Percentiles rank a stretch among this genome's conserved stretches.
These are phyloP conservation scores for Trichoderma erinaceum DNA, from an alignment of 495 filamentous ascomycete species.

Conservation along the genomic window DNA sequence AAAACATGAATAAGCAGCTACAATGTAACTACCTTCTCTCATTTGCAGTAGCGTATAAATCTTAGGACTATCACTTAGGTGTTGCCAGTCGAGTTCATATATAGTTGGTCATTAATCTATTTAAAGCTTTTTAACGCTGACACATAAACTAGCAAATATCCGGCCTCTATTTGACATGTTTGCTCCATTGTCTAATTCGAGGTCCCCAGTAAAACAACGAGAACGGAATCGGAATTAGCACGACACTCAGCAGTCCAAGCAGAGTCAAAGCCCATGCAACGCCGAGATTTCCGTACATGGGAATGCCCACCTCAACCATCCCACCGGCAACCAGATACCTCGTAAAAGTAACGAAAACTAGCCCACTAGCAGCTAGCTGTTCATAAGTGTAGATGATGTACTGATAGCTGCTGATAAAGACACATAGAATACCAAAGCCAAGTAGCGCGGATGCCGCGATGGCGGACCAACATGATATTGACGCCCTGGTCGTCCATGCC, in stretches of 20 bases:
- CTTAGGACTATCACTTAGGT: too few species aligned
- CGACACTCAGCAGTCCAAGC: constrained; percentile 42
- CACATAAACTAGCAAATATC: not conserved
- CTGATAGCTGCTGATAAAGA: constrained; percentile 56
- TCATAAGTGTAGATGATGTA: constrained; percentile 64
- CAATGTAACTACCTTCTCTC: too few species aligned
- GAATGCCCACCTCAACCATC: constrained; percentile 28
- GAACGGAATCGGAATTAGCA: constrained; percentile 50
- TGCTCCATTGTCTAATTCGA: constrained; percentile 40
- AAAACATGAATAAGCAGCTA: too few species aligned
- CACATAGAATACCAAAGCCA: constrained; percentile 55
- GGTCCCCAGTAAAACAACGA: constrained; percentile 46
- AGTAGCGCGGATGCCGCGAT: constrained; percentile 44
- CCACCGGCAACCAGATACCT: constrained; percentile 25
- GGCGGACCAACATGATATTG: constrained; percentile 49
- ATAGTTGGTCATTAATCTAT: not conserved
- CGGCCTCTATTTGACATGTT: constrained; percentile 22
- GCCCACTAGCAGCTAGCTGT: constrained; percentile 55
- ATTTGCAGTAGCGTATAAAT: too few species aligned
- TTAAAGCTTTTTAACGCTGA: not conserved
- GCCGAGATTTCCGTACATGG: constrained; percentile 44
- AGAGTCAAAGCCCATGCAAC: constrained; percentile 53
- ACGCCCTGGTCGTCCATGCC: constrained; percentile 45
- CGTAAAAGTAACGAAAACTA: constrained; percentile 44
- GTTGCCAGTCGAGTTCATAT: too few species aligned